Percentiles rank a stretch among this genome's conserved stretches.
These are phyloP conservation scores for Sclerotinia sclerotiorum DNA, from an alignment of 2,329 filamentous ascomycete genomes.

Conservation along the genomic window DNA sequence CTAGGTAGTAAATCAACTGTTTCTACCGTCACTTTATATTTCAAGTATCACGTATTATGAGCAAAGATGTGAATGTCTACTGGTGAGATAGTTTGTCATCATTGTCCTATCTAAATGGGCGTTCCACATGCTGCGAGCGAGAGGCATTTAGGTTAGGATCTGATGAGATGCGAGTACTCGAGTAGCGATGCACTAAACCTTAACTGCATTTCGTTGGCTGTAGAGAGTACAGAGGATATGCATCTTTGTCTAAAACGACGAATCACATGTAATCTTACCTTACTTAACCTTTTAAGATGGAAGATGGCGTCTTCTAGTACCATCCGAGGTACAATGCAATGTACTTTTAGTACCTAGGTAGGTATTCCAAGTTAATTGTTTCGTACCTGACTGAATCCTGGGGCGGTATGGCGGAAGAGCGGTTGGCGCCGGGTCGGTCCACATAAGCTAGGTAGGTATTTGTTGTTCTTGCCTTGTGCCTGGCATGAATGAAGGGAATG, in stretches of 20 bases:
- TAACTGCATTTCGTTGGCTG: background rate
- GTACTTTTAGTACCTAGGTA: too few species aligned
- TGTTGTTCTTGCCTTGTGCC: background rate
- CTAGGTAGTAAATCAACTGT: conserved; percentile 15
- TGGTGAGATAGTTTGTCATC: too few species aligned
- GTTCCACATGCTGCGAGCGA: background rate
- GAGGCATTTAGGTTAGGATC: background rate
- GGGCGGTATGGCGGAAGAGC: conserved; percentile 24
- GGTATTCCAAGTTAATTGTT: background rate
- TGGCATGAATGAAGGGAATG: background rate
- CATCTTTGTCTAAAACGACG: background rate
- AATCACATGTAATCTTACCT: background rate
- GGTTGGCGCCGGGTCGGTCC: conserved; percentile 14
- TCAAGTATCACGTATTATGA: background rate
- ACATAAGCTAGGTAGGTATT: background rate
- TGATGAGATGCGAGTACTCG: background rate
- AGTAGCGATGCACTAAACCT: background rate
- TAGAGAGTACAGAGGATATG: background rate
- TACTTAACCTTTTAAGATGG: background rate
- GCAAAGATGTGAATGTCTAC: background rate
- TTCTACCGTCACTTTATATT: background rate
- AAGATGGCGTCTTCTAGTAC: background rate
- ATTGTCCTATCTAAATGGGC: background rate
- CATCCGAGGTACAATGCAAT: background rate
- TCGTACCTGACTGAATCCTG: conserved; percentile 2